Percentiles rank a stretch among this genome's conserved stretches.
Conservation (phyloP, 164 flowering plant genomes). For the Stephania japonica region DNA sequence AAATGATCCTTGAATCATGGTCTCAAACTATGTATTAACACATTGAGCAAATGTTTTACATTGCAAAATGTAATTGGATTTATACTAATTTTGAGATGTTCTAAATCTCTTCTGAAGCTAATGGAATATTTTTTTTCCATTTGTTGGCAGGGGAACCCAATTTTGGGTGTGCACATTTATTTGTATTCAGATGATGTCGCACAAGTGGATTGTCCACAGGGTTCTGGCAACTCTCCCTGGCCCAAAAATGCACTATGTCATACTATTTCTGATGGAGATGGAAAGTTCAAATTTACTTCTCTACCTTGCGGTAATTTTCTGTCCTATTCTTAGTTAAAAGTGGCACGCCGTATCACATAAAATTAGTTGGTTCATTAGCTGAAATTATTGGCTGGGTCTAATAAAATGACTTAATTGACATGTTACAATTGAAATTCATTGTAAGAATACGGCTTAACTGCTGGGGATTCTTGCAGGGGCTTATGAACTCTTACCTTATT, state of each 20-base stretch:
- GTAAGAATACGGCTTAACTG: constrained; percentile 7
- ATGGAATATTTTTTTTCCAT: neutral
- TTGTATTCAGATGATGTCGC: constrained; percentile 72
- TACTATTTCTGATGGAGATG: constrained; percentile 88
- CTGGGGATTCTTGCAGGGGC: constrained; percentile 44
- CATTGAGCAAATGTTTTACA: too few species aligned
- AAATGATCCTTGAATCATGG: too few species aligned
- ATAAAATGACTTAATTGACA: neutral
- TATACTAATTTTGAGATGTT: neutral
- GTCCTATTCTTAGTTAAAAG: neutral
- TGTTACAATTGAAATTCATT: neutral
- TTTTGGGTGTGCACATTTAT: constrained; percentile 87
- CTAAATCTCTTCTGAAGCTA: neutral
- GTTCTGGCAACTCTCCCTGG: constrained; percentile 60
- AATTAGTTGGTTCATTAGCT: neutral
- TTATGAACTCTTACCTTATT: constrained; percentile 81
- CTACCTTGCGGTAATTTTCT: constrained; percentile 81
- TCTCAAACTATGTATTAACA: too few species aligned
- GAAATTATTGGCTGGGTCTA: neutral
- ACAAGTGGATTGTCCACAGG: constrained; percentile 77
- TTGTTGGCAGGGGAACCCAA: constrained; percentile 80
- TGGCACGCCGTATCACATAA: neutral
- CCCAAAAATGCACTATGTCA: constrained; percentile 72
- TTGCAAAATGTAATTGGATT: too few species aligned
- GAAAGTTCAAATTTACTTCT: constrained; percentile 66